Evolutionary conservation across 1,139 yeast genomes (phyloP).

Genomic region (Magnusiomyces tetraspermus): DNA sequence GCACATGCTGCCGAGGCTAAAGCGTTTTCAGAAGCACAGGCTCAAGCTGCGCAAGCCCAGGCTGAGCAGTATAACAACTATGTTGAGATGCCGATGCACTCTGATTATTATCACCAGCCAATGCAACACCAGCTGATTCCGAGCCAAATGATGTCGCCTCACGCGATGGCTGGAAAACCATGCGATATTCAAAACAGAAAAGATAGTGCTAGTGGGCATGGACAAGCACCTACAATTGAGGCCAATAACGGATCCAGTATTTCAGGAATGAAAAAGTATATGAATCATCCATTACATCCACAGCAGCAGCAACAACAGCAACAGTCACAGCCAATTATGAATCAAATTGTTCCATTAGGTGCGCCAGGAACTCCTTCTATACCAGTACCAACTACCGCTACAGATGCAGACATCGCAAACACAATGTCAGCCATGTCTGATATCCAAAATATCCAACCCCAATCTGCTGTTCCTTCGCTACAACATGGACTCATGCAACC

Average conservation of each 20-base stretch:
- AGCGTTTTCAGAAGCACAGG: not conserved
- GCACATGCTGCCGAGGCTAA: not conserved
- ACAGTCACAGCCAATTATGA: not conserved
- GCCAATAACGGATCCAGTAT: no score
- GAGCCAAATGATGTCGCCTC: not conserved
- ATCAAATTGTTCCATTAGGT: not conserved
- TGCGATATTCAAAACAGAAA: no score
- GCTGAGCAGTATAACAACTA: not conserved
- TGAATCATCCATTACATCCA: not conserved
- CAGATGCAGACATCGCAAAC: not conserved
- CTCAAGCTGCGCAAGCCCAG: not conserved
- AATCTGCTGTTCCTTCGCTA: no score
- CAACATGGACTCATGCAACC: no score
- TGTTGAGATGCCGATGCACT: not conserved
- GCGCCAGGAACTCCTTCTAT: not conserved
- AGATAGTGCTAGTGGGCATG: no score
- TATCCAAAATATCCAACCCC: no score
- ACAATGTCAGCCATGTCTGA: not conserved
- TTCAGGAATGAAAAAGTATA: no score
- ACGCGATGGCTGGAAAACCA: no score
- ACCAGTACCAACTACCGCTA: not conserved
- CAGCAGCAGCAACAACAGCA: not conserved
- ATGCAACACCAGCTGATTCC: not conserved
- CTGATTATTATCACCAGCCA: not conserved
- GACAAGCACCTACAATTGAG: not conserved